Percentiles rank a stretch among this genome's conserved stretches.
phyloP scores from a whole-genome alignment of 2,329 filamentous ascomycete species.

The Fusarium praegraminearum region DNA sequence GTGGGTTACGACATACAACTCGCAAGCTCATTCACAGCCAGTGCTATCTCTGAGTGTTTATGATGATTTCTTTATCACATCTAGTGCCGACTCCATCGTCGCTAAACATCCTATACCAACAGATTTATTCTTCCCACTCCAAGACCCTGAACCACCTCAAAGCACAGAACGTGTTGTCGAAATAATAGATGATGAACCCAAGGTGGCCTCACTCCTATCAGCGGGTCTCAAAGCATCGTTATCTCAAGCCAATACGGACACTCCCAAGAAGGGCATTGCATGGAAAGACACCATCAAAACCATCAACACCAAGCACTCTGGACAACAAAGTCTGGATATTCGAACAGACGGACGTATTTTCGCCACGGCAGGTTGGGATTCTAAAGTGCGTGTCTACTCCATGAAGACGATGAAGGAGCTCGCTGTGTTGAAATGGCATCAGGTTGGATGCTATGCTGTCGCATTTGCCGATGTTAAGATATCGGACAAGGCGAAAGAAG shows the following conservation, averaged over 20 bases:
- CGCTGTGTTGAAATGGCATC: slow-evolving; percentile 95
- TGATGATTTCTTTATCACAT: slow-evolving; percentile 76
- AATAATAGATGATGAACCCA: slow-evolving; percentile 35
- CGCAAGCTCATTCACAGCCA: slow-evolving; percentile 80
- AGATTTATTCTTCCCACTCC: slow-evolving; percentile 34
- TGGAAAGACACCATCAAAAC: slow-evolving; percentile 67
- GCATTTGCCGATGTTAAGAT: slow-evolving; percentile 70
- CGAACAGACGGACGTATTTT: slow-evolving; percentile 86
- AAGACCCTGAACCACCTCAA: not conserved
- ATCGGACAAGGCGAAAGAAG: slow-evolving; percentile 8
- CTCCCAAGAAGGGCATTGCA: slow-evolving; percentile 41
- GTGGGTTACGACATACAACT: slow-evolving; percentile 70
- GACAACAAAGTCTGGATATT: slow-evolving; percentile 84
- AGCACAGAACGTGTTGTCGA: slow-evolving; percentile 45
- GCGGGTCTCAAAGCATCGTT: slow-evolving; percentile 28
- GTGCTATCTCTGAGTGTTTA: slow-evolving; percentile 78
- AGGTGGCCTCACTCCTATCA: slow-evolving; percentile 44
- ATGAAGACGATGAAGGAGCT: slow-evolving; percentile 84
- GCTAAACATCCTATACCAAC: slow-evolving; percentile 77
- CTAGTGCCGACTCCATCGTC: slow-evolving; percentile 83
- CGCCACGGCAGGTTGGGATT: slow-evolving; percentile 94
- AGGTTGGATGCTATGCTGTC: slow-evolving; percentile 84
- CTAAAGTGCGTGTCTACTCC: slow-evolving; percentile 83
- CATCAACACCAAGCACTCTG: slow-evolving; percentile 85
- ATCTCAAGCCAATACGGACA: not conserved